These are phyloP conservation scores for Lantana camara DNA, from an alignment of 257 asterid genomes.

Conservation along the genomic window DNA sequence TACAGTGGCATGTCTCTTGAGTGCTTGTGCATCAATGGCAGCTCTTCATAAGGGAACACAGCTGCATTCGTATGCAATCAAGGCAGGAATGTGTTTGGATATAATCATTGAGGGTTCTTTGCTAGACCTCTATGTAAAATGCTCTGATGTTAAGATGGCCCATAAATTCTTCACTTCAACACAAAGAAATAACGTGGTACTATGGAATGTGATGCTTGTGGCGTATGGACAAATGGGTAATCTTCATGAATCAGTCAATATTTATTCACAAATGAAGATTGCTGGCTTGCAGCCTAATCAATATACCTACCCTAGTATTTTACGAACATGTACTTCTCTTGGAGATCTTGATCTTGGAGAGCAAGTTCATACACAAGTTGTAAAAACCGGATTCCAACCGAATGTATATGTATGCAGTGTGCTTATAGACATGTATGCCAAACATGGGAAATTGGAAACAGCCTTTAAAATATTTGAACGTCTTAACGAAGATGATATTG, in stretches of 20 bases:
- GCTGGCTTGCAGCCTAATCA: slow-evolving; percentile 72
- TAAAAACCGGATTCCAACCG: slow-evolving; percentile 72
- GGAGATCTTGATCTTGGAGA: slow-evolving; percentile 77
- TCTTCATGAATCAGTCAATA: slow-evolving; percentile 56
- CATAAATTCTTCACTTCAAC: slow-evolving; percentile 57
- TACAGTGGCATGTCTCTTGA: slow-evolving; percentile 72
- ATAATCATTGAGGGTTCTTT: slow-evolving; percentile 82
- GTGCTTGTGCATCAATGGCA: slow-evolving; percentile 61
- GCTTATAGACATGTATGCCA: slow-evolving; percentile 86
- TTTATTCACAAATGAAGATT: slow-evolving; percentile 60
- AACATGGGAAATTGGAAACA: slow-evolving; percentile 62
- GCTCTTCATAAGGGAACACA: slow-evolving; percentile 71
- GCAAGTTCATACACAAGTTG: slow-evolving; percentile 77
- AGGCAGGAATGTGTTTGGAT: slow-evolving; percentile 77
- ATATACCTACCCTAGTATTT: slow-evolving; percentile 81
- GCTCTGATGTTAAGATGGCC: slow-evolving; percentile 69
- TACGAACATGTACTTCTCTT: slow-evolving; percentile 73
- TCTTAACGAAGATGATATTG: slow-evolving; percentile 68
- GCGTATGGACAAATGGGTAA: slow-evolving; percentile 83
- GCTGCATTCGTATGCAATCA: slow-evolving; percentile 68
- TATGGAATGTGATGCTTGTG: slow-evolving; percentile 91
- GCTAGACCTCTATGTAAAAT: slow-evolving; percentile 81
- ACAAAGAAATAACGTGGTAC: slow-evolving; percentile 61
- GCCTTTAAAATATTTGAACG: slow-evolving; percentile 71
- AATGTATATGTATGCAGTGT: slow-evolving; percentile 84